Conservation (phyloP, 805 yeast genomes). For the Yueomyces sp. region DNA sequence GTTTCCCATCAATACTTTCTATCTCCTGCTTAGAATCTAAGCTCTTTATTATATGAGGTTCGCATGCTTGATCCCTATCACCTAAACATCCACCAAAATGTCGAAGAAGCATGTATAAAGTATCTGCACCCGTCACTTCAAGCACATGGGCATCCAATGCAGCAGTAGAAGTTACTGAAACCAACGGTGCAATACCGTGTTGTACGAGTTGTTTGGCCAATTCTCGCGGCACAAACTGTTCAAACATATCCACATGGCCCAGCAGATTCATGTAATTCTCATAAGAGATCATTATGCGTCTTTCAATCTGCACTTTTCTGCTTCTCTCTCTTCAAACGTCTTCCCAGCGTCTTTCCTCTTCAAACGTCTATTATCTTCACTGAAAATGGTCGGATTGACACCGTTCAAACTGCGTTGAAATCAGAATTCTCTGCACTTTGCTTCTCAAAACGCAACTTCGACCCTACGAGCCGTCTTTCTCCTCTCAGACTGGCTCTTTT, state of each 20-base stretch:
- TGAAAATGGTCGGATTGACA: too few relatives aligned
- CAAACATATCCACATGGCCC: conserved; percentile 14
- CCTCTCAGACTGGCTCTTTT: too few relatives aligned
- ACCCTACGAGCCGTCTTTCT: too few relatives aligned
- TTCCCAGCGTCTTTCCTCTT: too few relatives aligned
- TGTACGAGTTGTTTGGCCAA: conserved; percentile 20
- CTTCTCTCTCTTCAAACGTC: too few relatives aligned
- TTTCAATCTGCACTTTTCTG: too few relatives aligned
- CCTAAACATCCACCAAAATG: conserved; percentile 24
- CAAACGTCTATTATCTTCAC: too few relatives aligned
- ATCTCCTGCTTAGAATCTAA: too few relatives aligned
- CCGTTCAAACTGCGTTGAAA: background rate
- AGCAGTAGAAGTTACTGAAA: conserved; percentile 19
- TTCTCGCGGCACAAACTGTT: conserved; percentile 20
- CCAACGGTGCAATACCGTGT: conserved; percentile 23
- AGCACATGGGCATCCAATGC: conserved; percentile 18
- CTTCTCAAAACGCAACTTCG: too few relatives aligned
- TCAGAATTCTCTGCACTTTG: background rate
- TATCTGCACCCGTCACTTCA: conserved; percentile 15
- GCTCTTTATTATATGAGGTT: background rate
- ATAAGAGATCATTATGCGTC: conserved; percentile 7
- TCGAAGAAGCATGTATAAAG: conserved; percentile 19
- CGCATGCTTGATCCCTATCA: conserved; percentile 23
- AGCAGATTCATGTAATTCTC: conserved; percentile 21
- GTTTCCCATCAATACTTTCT: too few relatives aligned